Base-by-base conservation (phyloP, 768 basidiomycete genomes). In the Trametes maxima region DNA sequence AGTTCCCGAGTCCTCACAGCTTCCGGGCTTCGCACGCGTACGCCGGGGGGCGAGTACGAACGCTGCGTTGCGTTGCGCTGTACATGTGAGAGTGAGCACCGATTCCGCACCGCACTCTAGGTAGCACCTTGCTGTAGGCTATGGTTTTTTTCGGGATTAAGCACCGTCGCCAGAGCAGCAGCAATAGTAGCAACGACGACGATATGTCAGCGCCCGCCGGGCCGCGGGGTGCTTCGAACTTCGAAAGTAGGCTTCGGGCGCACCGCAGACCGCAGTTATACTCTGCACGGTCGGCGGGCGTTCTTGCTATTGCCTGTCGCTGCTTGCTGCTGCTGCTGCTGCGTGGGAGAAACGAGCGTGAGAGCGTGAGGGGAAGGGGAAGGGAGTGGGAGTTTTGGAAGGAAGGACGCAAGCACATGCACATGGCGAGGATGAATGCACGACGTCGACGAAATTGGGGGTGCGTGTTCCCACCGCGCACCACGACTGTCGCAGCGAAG, bases 401-500 rank as follows among this genome's bases (percentile, higher is more conserved):
- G n/a, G n/a, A 40, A 40, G 40, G 40, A 6, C 43, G 21, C 42
- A 19, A 19, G 6, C 42, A 43, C 42, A 21, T 44, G 43, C 43
- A 33, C 28, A 21, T 33, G 14, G 14, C 43, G 43, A 44, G n/a
- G 43, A 44, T 19, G 25, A 33, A 48, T 44, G 25, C 24, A 13
- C 25, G 16, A 28, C 22, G 47, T 33, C 25, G 47, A 44, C 25
- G 8, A 19, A 6, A 33, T 33, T 33, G 25, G 48, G 28, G 33
- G 8, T n/a, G 14, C 6, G 6, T 8, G 22, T 25, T 56, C 54
- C 45, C 54, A 56, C 45, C 19, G 28, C 35, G 16, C 35, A 47
- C 54, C 54, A 47, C 54, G 54, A 47, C 39, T 13, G 35, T 56
- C 54, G 54, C 54, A 56, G 45, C 19, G 54, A 56, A 56, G 54